Base-by-base conservation (phyloP, 805 yeast genomes). In the Zygoascus flipseniorum region DNA sequence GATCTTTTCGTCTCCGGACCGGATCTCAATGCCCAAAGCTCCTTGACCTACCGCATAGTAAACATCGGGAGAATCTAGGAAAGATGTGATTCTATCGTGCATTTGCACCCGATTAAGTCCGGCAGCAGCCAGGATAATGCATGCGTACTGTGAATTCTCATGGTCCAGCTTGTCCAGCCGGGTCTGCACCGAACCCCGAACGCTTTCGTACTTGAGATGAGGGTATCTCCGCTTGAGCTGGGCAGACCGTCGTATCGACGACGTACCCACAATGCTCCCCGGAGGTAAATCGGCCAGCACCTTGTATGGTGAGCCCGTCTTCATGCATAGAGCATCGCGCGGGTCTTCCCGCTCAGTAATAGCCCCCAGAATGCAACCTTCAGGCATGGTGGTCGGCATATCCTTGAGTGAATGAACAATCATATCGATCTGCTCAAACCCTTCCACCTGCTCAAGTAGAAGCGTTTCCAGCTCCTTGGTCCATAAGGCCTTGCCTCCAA, bases 1-100 rank as follows among this genome's bases (percentile, higher is more conserved):
- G 69, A 86, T 79, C 49, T 73, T 71, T 5, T 68, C 63, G 68
- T 93, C 96, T 55, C 76, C 78, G 54, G 77, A 77, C 62, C 95
- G 78, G 60, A 92, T 87, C 71, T 93, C 99, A 28, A 93, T 73
- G 18, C 98, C 99, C 46, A 93, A 71, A 0, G 98, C 98, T 58
- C 99, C 99, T 72, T 93, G 99, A n/a, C 99, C 99, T 47, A 93
- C 97, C 0, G 99, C 97, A 66, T 92, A 87, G 66, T 82, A 85
- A 96, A 92, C 87, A 52, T 84, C 86, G 35, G 87, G 85, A 5
- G 82, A 76, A 53, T 83, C 80, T 57, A 93, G 75, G 58, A 75
- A 77, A 57, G 78, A 75, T 5, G 96, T 82, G 65, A 93, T 89
- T 67, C 97, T 76, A 60, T 80, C 68, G n/a, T 78, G 81, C 51